Evolutionary conservation across 306 rosid species (phyloP).

Genomic region (Canavalia ensiformis): DNA sequence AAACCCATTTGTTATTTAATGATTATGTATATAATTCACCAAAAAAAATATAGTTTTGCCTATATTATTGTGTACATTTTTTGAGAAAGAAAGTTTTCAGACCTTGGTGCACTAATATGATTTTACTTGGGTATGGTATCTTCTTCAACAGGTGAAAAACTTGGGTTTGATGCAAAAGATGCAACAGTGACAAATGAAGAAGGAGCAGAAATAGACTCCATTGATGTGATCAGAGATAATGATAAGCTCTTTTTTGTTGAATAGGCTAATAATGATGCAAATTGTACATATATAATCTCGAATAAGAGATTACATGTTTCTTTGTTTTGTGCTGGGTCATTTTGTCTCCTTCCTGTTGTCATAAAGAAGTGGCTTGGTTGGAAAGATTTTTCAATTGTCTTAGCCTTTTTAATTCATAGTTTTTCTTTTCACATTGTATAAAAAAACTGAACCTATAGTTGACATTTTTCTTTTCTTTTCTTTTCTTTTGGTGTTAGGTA

Average conservation of each 20-base stretch:
- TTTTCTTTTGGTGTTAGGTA: neutral
- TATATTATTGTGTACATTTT: neutral
- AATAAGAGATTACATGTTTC: neutral
- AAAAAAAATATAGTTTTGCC: neutral
- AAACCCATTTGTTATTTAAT: conserved; percentile 20
- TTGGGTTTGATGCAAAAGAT: conserved; percentile 67
- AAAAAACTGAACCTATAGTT: neutral
- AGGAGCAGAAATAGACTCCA: conserved; percentile 79
- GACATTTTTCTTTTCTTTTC: neutral
- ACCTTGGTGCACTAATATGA: neutral
- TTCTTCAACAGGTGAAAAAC: conserved; percentile 68
- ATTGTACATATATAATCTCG: conserved; percentile 30
- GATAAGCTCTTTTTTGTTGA: conserved; percentile 75
- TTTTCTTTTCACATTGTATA: neutral
- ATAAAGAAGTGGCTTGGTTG: conserved; percentile 26
- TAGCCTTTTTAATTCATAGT: conserved; percentile 1
- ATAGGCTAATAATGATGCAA: conserved; percentile 42
- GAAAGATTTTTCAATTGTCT: neutral
- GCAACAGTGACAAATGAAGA: conserved; percentile 70
- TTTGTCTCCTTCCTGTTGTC: conserved; percentile 24
- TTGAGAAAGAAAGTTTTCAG: conserved; percentile 21
- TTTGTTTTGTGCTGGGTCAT: neutral
- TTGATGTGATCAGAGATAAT: conserved; percentile 87
- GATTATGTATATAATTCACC: neutral
- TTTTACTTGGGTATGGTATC: conserved; percentile 19